phyloP scores from a whole-genome alignment of 225 moss, liverwort and hornwort genomes.

The Sphagnum tenellum region DNA sequence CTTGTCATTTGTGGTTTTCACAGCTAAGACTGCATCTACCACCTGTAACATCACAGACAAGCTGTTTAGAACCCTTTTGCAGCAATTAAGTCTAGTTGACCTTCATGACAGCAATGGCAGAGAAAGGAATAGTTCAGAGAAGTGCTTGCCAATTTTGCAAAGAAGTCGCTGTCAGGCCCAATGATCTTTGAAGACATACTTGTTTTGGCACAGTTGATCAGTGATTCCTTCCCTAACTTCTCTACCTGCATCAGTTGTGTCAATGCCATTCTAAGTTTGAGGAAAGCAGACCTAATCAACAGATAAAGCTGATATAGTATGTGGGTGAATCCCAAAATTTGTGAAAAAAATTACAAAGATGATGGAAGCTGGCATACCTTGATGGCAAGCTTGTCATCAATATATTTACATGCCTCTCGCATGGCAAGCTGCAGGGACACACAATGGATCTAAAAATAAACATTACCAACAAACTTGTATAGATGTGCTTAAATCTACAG shows the following conservation, averaged over 20 bases:
- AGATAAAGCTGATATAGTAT: no score
- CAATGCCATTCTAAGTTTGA: neutral
- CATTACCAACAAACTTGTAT: no score
- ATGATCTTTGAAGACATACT: constrained; percentile 98
- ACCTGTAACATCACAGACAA: constrained; percentile 26
- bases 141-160: constrained; percentile 68
- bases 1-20: constrained; percentile 60
- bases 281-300: neutral
- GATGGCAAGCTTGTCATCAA: constrained; percentile 68
- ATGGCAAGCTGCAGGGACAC: constrained; percentile 59
- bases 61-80: neutral
- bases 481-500: no score
- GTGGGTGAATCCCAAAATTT: no score
- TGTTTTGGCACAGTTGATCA: constrained; percentile 79
- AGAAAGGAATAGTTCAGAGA: neutral
- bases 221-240: constrained; percentile 80
- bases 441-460: no score
- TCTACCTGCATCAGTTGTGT: constrained; percentile 44
- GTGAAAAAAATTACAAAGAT: no score
- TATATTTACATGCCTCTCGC: constrained; percentile 90
- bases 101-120: neutral
- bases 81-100: neutral
- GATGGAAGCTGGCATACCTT: constrained; percentile 34
- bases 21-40: constrained; percentile 78
- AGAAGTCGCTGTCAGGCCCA: constrained; percentile 73